These are phyloP conservation scores for Daphne laureola DNA, from an alignment of 441 rosid genomes.

Conservation along the genomic window DNA sequence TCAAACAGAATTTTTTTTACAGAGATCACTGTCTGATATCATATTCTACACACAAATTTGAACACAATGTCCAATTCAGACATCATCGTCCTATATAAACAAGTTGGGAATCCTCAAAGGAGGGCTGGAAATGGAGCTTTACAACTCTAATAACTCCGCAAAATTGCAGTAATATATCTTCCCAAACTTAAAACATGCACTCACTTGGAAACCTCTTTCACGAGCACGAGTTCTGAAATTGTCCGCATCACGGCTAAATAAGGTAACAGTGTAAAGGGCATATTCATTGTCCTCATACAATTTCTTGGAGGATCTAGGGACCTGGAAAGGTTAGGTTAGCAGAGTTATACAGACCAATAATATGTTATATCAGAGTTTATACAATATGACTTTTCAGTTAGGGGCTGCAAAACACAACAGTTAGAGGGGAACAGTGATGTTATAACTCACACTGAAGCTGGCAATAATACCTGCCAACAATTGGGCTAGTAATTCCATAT, in stretches of 20 bases:
- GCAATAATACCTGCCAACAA: too few species aligned
- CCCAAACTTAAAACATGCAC: conserved; percentile 15
- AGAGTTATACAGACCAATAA: conserved; percentile 11
- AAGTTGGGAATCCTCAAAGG: too few species aligned
- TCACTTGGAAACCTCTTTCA: conserved; percentile 88
- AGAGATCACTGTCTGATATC: too few species aligned
- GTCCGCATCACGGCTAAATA: conserved; percentile 88
- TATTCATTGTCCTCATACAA: conserved; percentile 94
- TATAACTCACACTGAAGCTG: too few species aligned
- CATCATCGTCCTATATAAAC: too few species aligned
- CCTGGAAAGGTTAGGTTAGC: conserved; percentile 46
- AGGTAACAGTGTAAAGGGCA: conserved; percentile 84
- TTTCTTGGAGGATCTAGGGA: conserved; percentile 84
- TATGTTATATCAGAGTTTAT: background rate
- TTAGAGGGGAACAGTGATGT: background rate
- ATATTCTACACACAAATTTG: too few species aligned
- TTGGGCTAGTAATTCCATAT: too few species aligned
- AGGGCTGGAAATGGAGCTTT: too few species aligned
- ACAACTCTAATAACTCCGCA: too few species aligned
- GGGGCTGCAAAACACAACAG: background rate
- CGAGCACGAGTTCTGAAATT: conserved; percentile 71
- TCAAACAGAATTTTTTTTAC: conserved; percentile 7
- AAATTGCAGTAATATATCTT: too few species aligned
- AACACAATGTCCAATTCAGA: too few species aligned
- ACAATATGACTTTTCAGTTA: background rate